phyloP scores from a whole-genome alignment of 106 monocot species.

The Gastrodia elata region DNA sequence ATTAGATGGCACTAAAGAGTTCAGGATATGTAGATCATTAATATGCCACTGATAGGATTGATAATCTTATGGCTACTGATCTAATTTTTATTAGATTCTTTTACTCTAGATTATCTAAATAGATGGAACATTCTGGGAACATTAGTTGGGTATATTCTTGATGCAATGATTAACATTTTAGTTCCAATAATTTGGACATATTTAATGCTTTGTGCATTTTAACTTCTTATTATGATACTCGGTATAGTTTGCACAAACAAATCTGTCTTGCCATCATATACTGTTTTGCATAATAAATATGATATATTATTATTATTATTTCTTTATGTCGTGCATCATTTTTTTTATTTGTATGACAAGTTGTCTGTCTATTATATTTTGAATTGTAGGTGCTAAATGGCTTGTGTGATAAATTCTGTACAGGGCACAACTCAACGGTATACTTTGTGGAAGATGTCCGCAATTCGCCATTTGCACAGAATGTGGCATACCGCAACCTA shows the following conservation, averaged over 20 bases:
- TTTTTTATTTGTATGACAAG: background rate
- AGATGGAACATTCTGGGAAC: background rate
- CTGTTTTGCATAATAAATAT: background rate
- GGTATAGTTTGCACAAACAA: background rate
- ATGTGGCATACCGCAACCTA: conserved; percentile 73
- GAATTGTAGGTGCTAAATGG: conserved; percentile 1
- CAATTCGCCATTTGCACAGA: conserved; percentile 80
- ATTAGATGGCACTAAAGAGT: background rate
- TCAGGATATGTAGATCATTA: background rate
- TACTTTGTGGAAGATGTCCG: conserved; percentile 92
- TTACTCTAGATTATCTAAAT: background rate
- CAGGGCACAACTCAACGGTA: conserved; percentile 91
- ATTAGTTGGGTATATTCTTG: background rate
- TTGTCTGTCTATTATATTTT: background rate
- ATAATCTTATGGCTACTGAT: background rate
- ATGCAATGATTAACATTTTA: background rate
- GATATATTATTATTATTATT: background rate
- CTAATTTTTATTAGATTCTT: background rate
- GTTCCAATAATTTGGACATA: background rate
- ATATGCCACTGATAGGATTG: no score
- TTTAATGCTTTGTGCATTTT: background rate
- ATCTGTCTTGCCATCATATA: background rate
- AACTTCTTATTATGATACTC: background rate
- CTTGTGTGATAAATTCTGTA: conserved; percentile 7
- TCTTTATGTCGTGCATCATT: background rate